Evolutionary conservation across 129 eudicot genomes (phyloP).

Genomic region (Lactuca saligna): DNA sequence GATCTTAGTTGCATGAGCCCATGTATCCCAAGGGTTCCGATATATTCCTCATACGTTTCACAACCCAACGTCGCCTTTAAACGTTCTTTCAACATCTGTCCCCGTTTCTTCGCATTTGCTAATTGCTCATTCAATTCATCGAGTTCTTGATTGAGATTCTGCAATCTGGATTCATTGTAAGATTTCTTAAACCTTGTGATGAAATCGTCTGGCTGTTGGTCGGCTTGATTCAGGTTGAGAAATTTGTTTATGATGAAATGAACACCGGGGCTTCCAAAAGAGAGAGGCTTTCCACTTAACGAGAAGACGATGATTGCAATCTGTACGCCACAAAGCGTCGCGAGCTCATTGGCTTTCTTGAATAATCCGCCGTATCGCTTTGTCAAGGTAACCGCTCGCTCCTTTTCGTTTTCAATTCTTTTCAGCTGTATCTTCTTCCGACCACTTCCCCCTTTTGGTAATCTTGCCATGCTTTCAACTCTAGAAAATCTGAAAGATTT

Average conservation of each 20-base stretch:
- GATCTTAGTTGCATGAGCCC: slow-evolving; percentile 11
- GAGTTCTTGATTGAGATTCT: not conserved
- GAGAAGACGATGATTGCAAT: slow-evolving; percentile 24
- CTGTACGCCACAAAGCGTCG: slow-evolving; percentile 26
- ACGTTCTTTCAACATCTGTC: not conserved
- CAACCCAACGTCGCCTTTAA: slow-evolving; percentile 8
- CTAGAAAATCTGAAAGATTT: not conserved
- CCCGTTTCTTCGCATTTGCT: not conserved
- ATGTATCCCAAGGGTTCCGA: not conserved
- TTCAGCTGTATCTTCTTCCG: slow-evolving; percentile 11
- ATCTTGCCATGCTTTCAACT: slow-evolving; percentile 2
- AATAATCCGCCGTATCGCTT: slow-evolving; percentile 19
- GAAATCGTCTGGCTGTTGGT: not conserved
- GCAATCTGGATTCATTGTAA: not conserved
- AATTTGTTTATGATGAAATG: not conserved
- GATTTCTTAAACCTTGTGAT: not conserved
- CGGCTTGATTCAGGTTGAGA: not conserved
- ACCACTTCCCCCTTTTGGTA: not conserved
- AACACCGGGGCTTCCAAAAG: slow-evolving; percentile 24
- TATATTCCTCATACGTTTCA: slow-evolving; percentile 18
- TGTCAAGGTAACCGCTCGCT: slow-evolving; percentile 17
- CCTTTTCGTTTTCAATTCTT: slow-evolving; percentile 6
- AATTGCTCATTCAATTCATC: slow-evolving; percentile 12
- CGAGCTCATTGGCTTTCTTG: slow-evolving; percentile 26
- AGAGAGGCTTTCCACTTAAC: slow-evolving; percentile 22